Evolutionary conservation across 768 basidiomycete genomes (phyloP), one percentile per base, ranked within the genome.

Genomic region (Mycena pura): DNA sequence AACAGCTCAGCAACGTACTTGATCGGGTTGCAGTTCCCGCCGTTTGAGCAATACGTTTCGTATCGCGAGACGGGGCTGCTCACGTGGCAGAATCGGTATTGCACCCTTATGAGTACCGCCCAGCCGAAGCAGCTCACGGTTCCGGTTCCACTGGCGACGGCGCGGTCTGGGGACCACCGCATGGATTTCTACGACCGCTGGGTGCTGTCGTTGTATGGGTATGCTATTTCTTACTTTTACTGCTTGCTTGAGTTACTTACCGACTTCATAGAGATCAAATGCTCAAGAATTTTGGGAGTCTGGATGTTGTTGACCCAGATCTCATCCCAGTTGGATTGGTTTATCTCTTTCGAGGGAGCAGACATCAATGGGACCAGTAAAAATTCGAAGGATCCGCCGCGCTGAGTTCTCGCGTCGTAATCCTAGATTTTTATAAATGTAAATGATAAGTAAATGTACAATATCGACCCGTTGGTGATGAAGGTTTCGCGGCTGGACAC

Each of bases 241-340:
- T 2, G 25, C 34, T 8, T 3, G 3, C 13, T 19, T 32, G 17
- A 44, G 31, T 31, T 48, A 2, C 36, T 47, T n/a, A n/a, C n/a
- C n/a, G n/a, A 6, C 22, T n/a, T 3, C 2, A 25, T 24, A 47
- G 45, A 17, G 52, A 68, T n/a, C 66, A 72, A 56, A 43, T 72
- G 22, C 27, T 63, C 17, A 60, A 62, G 15, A 48, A 63, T 14
- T 72, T 72, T 38, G 68, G 69, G 13, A 57, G 55, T 21, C 56
- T 67, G 15, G 60, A 65, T 31, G 50, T 60, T 6, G 69, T 72
- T 6, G 68, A 69, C 13, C 60, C 69, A 28, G 60, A 39, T 4
- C 55, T 70, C 21, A 69, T 72, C 19, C 69, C 69, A 19, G 68
- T 72, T 15, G 69, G 70, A 13, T 50, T 71, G 32, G 52, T 65